Evolutionary conservation across 2,329 filamentous ascomycete species (phyloP), one percentile per base, ranked within the genome.

Genomic region (Pseudopyricularia javanii): DNA sequence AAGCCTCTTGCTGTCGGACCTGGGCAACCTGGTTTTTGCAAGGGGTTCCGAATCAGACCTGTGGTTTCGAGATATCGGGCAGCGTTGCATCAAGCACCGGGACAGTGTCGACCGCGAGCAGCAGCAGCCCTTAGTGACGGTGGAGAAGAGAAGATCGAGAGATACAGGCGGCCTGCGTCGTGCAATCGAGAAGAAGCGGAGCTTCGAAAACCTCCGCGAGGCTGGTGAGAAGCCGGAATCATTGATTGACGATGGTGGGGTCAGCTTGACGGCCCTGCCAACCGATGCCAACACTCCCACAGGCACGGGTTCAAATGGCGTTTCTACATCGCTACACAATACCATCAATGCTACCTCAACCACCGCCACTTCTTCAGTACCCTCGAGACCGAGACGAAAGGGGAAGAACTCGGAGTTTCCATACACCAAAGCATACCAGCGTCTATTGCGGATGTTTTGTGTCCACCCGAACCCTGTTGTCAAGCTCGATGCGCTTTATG

Each of bases 31-130:
- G 30, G 85, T 96, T 1, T 93, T 94, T 66, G 82, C 83, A n/a
- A 80, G 80, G 50, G 93, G 93, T 3, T 95, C 90, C 43, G 93
- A 98, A 70, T 97, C 91, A 1, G 93, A 97, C 65, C 75, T 75
- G 3, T 96, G 91, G 86, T 93, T 96, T 59, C 75, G 79, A 51
- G 79, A 79, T 14, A 66, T 90, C 7, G 80, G 82, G 3, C 78
- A 84, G 59, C 73, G 84, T 57, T 84, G 80, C 62, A 80, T 83
- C 51, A 79, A 83, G 37, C 74, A 80, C 26, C 79, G 76, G 48
- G 78, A 83, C 50, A 73, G 75, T 3, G 66, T 76, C 32, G 74
- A 80, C 37, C 71, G 73, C 12, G 52, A 54, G 2, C 50, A 50
- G 2, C 53, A 54, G 3, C 48, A 50, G 9, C 5, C 48, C 28